Conservation (phyloP, 2,329 filamentous ascomycete species). For the Tricladium varicosporioides region DNA sequence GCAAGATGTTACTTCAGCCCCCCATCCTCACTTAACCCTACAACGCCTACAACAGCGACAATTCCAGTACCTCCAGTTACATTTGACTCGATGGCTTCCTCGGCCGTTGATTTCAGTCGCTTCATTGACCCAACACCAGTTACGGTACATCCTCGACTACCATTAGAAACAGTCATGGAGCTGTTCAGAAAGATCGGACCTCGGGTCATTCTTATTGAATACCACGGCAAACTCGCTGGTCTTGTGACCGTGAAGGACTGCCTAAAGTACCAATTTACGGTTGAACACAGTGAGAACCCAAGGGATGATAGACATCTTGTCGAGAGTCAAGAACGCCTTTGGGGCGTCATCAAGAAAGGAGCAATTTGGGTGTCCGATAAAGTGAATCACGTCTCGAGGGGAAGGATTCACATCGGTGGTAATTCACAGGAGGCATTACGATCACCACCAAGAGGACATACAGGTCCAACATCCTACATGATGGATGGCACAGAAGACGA, state of each 20-base stretch:
- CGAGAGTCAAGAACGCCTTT: conserved; percentile 64
- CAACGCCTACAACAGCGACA: conserved; percentile 25
- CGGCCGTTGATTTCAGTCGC: conserved; percentile 74
- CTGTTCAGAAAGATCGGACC: conserved; percentile 98
- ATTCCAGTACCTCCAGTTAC: conserved; percentile 46
- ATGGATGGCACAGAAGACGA: conserved; percentile 51
- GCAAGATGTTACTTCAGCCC: conserved; percentile 74
- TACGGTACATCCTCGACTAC: conserved; percentile 84
- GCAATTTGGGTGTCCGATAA: conserved; percentile 59
- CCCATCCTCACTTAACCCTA: conserved; percentile 37
- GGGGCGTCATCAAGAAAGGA: conserved; percentile 52
- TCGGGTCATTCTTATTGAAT: conserved; percentile 87
- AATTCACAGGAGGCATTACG: conserved; percentile 34
- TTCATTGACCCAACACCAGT: conserved; percentile 90
- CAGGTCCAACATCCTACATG: conserved; percentile 37
- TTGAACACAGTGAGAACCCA: conserved; percentile 78
- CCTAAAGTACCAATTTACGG: conserved; percentile 95
- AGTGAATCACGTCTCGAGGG: conserved; percentile 52
- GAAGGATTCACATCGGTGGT: conserved; percentile 50
- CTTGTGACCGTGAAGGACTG: conserved; percentile 97
- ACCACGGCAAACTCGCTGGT: conserved; percentile 78
- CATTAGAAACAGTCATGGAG: conserved; percentile 97
- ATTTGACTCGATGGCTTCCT: conserved; percentile 58
- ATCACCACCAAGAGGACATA: conserved; percentile 30
- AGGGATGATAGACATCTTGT: conserved; percentile 51